These are phyloP conservation scores for Penicillium fuscoglaucum DNA, from an alignment of 2,329 filamentous ascomycete species.

Conservation along the genomic window DNA sequence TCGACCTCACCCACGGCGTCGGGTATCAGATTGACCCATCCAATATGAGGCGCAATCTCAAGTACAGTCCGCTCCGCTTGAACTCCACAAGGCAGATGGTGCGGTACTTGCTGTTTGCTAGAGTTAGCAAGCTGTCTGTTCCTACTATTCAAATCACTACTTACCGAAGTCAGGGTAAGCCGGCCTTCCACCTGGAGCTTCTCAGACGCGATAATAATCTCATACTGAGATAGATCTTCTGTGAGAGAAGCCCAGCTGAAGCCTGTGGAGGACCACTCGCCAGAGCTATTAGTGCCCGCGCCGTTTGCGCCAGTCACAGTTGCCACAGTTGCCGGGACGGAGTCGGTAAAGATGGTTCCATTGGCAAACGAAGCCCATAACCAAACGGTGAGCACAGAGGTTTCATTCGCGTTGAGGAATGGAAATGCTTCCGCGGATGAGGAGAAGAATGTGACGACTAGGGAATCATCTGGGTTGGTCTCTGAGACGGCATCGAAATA, in stretches of 20 bases:
- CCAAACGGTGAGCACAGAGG: conserved; percentile 27
- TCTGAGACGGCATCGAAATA: conserved; percentile 42
- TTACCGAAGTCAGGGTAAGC: conserved; percentile 15
- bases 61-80: conserved; percentile 6
- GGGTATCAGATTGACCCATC: conserved; percentile 43
- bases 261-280: conserved; percentile 13
- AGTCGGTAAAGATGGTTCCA: conserved; percentile 21
- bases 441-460: conserved; percentile 38
- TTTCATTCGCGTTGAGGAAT: conserved; percentile 23
- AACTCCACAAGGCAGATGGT: conserved; percentile 22
- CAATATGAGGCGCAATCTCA: conserved; percentile 34
- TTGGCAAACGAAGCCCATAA: conserved; percentile 31
- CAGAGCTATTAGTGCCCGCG: not conserved
- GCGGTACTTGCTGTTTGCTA: not conserved
- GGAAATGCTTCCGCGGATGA: conserved; percentile 39
- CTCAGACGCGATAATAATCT: conserved; percentile 14
- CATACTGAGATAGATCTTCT: conserved; percentile 14
- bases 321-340: conserved; percentile 18
- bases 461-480: conserved; percentile 24
- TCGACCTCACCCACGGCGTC: conserved; percentile 36
- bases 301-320: conserved; percentile 6
- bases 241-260: conserved; percentile 14
- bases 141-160: not conserved
- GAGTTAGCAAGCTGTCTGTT: not conserved
- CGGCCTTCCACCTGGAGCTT: conserved; percentile 16